phyloP scores from a whole-genome alignment of 2,329 filamentous ascomycete genomes.

The Ascochyta pisi region DNA sequence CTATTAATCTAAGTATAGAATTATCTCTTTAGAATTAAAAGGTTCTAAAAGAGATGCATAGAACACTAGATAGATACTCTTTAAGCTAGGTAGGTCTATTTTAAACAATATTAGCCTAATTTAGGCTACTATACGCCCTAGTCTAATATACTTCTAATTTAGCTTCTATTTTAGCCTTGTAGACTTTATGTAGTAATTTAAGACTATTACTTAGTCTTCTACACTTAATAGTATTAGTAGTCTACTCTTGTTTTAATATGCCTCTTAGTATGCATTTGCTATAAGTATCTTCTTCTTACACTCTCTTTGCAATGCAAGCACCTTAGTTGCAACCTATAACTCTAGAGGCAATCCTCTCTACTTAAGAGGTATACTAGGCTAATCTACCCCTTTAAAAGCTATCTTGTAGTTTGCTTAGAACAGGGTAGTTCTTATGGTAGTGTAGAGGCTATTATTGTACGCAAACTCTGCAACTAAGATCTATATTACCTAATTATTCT shows the following conservation, averaged over 20 bases:
- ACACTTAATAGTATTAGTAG: neutral
- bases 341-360: neutral
- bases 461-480: neutral
- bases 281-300: neutral
- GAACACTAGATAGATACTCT: neutral
- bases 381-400: neutral
- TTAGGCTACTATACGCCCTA: neutral
- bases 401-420: neutral
- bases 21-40: neutral
- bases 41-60: neutral
- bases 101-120: neutral
- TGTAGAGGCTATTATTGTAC: neutral
- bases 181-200: neutral
- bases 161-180: neutral
- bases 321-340: neutral
- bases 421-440: neutral
- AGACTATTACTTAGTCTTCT: neutral
- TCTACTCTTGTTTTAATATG: neutral
- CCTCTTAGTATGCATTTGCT: neutral
- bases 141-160: neutral
- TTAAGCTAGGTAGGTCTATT: neutral
- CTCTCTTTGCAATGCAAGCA: neutral
- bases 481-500: neutral
- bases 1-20: neutral
- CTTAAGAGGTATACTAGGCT: neutral